A percentile compares a stretch with the other conserved stretches of the same genome.
Evolutionary conservation across 2,329 filamentous ascomycete species (phyloP).

Genomic region (Macrophomina phaseolina): DNA sequence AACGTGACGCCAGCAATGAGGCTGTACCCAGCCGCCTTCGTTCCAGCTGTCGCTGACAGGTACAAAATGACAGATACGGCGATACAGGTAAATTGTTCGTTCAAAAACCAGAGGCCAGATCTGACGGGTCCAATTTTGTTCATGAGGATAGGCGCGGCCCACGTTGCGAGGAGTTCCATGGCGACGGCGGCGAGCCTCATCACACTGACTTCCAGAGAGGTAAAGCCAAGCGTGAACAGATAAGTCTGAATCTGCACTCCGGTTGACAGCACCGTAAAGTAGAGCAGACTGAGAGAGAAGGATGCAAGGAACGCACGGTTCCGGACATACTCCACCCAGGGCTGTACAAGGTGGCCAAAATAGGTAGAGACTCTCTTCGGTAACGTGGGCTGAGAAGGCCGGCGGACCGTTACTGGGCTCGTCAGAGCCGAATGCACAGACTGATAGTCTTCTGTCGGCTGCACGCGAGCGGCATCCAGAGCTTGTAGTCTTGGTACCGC

Average conservation of each 20-base stretch:
- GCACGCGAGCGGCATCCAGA: neutral
- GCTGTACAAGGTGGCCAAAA: neutral
- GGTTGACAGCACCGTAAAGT: conserved; percentile 56
- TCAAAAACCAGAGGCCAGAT: conserved; percentile 73
- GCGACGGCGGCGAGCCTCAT: conserved; percentile 59
- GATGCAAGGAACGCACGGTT: conserved; percentile 67
- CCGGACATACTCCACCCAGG: conserved; percentile 27
- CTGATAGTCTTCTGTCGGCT: neutral
- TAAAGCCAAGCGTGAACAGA: conserved; percentile 61
- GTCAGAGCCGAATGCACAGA: neutral
- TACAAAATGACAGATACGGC: conserved; percentile 46
- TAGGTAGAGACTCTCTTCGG: neutral
- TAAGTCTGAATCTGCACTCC: conserved; percentile 69
- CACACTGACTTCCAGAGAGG: conserved; percentile 58
- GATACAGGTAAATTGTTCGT: conserved; percentile 34
- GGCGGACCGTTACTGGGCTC: neutral
- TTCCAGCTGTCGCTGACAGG: neutral
- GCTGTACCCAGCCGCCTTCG: conserved; percentile 28
- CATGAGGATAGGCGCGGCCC: conserved; percentile 64
- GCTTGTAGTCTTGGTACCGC: neutral
- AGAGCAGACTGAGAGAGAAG: conserved; percentile 64
- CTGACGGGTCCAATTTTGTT: conserved; percentile 57
- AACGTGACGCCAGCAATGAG: conserved; percentile 49
- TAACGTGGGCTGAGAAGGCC: neutral
- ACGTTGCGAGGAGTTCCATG: conserved; percentile 67